Conservation (phyloP, 2,329 filamentous ascomycete genomes). For the Cladophialophora exuberans region DNA sequence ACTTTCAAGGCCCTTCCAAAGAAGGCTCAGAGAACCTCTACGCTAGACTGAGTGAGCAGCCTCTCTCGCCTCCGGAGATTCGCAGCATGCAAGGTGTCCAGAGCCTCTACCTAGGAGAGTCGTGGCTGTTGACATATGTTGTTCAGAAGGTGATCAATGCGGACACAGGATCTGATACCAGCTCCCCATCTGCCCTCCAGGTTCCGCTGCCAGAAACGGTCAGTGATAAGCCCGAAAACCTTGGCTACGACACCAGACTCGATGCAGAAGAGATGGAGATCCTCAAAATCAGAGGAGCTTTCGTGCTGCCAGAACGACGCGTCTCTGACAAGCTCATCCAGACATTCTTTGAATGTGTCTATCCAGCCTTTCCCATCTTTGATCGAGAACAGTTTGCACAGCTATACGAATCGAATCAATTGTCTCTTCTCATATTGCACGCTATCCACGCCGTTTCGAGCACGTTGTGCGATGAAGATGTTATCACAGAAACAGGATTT, state of each 20-base stretch:
- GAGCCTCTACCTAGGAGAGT: slow-evolving; percentile 15
- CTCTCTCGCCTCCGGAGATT: background rate
- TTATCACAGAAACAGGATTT: slow-evolving; percentile 33
- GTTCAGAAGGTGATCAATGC: slow-evolving; percentile 12
- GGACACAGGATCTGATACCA: background rate
- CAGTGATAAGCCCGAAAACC: slow-evolving; percentile 17
- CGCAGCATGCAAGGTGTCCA: slow-evolving; percentile 15
- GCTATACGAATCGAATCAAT: slow-evolving; percentile 18
- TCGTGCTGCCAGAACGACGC: slow-evolving; percentile 25
- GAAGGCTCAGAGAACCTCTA: slow-evolving; percentile 19
- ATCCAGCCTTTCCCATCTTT: slow-evolving; percentile 32
- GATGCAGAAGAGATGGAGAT: slow-evolving; percentile 9
- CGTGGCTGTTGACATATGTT: slow-evolving; percentile 15
- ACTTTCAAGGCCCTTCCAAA: background rate
- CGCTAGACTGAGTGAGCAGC: slow-evolving; percentile 5
- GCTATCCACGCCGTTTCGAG: slow-evolving; percentile 32
- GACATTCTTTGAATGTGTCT: slow-evolving; percentile 31
- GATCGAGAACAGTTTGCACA: slow-evolving; percentile 29
- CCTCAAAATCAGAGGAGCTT: slow-evolving; percentile 25
- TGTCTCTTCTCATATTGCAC: slow-evolving; percentile 34
- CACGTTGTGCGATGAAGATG: slow-evolving; percentile 30
- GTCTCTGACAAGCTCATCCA: slow-evolving; percentile 30
- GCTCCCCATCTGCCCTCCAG: slow-evolving; percentile 13
- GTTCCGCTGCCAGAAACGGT: slow-evolving; percentile 5
- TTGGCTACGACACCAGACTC: slow-evolving; percentile 10